phyloP scores from a whole-genome alignment of 768 basidiomycete species.

The Lepiota venenata region DNA sequence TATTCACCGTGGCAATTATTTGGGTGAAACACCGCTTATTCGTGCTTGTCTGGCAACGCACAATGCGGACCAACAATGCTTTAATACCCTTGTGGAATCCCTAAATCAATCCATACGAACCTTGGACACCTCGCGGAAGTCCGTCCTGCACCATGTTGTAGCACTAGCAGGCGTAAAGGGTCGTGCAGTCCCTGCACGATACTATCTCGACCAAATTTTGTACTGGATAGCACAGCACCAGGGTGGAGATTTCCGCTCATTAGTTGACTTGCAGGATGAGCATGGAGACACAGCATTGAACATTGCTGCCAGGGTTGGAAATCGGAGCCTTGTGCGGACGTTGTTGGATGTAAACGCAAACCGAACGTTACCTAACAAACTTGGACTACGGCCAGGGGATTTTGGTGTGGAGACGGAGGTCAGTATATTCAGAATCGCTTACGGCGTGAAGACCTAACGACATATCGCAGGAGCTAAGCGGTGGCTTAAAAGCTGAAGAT shows the following conservation, averaged over 20 bases:
- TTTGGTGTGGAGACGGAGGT: conserved; percentile 95
- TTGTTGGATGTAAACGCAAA: conserved; percentile 93
- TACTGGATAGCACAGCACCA: conserved; percentile 80
- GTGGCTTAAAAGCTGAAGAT: conserved; percentile 74
- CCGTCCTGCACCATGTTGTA: conserved; percentile 89
- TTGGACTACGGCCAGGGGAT: conserved; percentile 90
- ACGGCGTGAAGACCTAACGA: not conserved
- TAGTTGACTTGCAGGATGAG: conserved; percentile 91
- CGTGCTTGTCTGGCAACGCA: conserved; percentile 89
- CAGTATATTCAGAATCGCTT: conserved; percentile 20
- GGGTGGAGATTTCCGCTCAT: conserved; percentile 67
- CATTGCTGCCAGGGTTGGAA: conserved; percentile 92
- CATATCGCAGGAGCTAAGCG: conserved; percentile 56
- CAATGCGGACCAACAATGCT: conserved; percentile 75
- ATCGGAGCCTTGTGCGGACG: conserved; percentile 79
- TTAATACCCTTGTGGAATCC: conserved; percentile 58
- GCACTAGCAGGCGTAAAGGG: conserved; percentile 91
- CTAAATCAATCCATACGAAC: conserved; percentile 81
- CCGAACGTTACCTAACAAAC: conserved; percentile 82
- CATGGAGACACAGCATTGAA: conserved; percentile 96
- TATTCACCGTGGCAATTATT: conserved; percentile 85
- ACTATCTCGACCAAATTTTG: conserved; percentile 90
- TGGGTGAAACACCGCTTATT: conserved; percentile 93
- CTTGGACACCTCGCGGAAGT: conserved; percentile 81
- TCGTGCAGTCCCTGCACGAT: conserved; percentile 76